phyloP scores from a whole-genome alignment of 768 basidiomycete species.

The Pholiota molesta region DNA sequence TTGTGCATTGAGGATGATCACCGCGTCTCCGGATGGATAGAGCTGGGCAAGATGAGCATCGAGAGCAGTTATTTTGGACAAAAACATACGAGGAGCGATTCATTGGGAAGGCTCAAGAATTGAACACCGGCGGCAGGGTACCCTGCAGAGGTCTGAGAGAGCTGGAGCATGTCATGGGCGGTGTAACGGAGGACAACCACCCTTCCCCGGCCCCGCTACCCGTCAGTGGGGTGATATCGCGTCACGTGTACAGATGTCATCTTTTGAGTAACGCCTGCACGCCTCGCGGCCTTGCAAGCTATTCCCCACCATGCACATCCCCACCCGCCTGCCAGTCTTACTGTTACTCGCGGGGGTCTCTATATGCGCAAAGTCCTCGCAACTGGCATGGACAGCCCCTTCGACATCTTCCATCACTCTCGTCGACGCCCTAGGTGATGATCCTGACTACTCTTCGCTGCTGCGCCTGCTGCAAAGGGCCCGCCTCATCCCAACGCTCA shows the following conservation, averaged over 20 bases:
- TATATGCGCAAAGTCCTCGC: constrained; percentile 31
- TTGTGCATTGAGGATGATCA: constrained; percentile 74
- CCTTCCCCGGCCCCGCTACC: background rate
- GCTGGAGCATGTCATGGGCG: constrained; percentile 39
- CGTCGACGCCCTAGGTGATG: constrained; percentile 74
- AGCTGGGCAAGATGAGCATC: constrained; percentile 45
- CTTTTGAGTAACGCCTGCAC: background rate
- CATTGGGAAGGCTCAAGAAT: constrained; percentile 57
- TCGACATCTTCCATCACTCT: constrained; percentile 55
- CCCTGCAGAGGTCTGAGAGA: constrained; percentile 42
- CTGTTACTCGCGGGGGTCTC: constrained; percentile 34
- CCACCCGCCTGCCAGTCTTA: constrained; percentile 23
- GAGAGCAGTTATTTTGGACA: background rate
- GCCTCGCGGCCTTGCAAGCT: constrained; percentile 4
- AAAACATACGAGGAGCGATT: constrained; percentile 60
- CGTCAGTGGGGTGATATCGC: background rate
- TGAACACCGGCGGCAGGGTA: constrained; percentile 58
- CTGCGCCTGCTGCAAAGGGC: constrained; percentile 80
- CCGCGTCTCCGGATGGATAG: constrained; percentile 70
- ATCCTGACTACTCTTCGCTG: constrained; percentile 78
- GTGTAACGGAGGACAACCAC: background rate
- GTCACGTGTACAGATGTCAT: constrained; percentile 10
- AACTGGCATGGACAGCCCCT: constrained; percentile 29
- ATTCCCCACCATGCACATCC: constrained; percentile 27
- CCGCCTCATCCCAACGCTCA: constrained; percentile 89